Evolutionary conservation across 1,284 basidiomycete genomes (phyloP), one percentile per base, ranked within the genome.

Genomic region (Moesziomyces parantarcticus): DNA sequence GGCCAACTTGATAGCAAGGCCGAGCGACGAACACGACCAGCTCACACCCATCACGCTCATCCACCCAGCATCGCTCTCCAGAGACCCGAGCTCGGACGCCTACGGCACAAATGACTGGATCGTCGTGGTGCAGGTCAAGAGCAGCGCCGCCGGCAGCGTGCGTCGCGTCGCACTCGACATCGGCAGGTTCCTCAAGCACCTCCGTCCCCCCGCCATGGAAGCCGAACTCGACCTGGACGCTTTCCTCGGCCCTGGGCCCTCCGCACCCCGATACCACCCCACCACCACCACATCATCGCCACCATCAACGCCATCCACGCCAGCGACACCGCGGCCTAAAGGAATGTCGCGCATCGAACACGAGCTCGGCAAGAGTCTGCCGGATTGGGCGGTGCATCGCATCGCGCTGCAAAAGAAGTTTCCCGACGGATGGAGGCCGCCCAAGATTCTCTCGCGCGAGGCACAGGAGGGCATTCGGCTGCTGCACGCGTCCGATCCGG

Each of bases 371-470:
- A 75, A 66, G 36, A 52, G 50, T 14, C 53, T 80, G n/a, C 73
- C 77, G 1, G 58, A 69, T 22, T 80, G 79, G 79, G 67, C 74
- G 10, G 61, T 80, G 1, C 65, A 81, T 29, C 64, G 77, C 18
- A 73, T 78, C 40, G 79, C 79, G 4, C 70, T 81, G 9, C 22
- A 66, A 49, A 65, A 50, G 23, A 79, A 81, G 45, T 77, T 78
- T 21, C 77, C 75, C 11, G 77, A 79, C 20, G 75, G 75, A n/a
- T 83, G 82, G 82, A 51, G 68, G n/a, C 82, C 80, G 1, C 68
- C 59, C 50, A 80, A 76, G 45, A 76, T 77, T 41, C 73, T 83
- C 25, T 82, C 82, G 1, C 53, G 79, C 39, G 79, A 81, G 57
- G 79, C 82, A 5, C 79, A 81, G 54, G 71, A 81, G 23, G 82